Evolutionary conservation across 2,329 filamentous ascomycete genomes (phyloP), one percentile per base, ranked within the genome.

Genomic region (Xylariales sp.): DNA sequence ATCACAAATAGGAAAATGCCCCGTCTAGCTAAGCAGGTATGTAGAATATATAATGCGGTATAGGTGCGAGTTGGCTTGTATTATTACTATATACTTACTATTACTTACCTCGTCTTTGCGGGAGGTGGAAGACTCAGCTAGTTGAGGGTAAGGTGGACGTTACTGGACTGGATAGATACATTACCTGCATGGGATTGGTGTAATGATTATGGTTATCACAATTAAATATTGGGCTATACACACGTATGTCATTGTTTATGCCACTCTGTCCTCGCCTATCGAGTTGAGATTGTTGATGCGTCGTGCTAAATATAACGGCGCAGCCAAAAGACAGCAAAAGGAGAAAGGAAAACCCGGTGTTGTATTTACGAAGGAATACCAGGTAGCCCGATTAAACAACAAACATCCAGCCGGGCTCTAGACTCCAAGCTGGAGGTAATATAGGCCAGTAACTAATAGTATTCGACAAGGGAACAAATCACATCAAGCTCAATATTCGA

Each of bases 401-500:
- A 23, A 23, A 23, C 23, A 23, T 2, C 23, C n/a, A 48, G 8
- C 23, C 45, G 7, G 9, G n/a, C 3, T 23, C 4, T 23, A 48
- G n/a, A 23, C n/a, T 8, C 30, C 0, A 43, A 23, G 10, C 8
- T 14, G 30, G 34, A 43, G 16, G 7, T 14, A 12, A 5, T 41
- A 55, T 7, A 53, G 16, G 36, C 34, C 9, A 41, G 36, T 10
- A 41, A 12, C 3, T 10, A 46, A 10, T 34, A 16, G 14, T 32
- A 16, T 18, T 34, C 18, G 9, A 41, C 39, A 14, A 4, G 39
- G 5, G 10, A 34, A 58, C 39, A 34, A 43, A 58, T 50, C 64
- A 30, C 18, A 53, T 48, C 12, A 45, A 48, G 28, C 45, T 50
- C 9, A 45, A 45, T 65, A 60, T 65, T 60, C 30, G 54, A 56